Evolutionary conservation across 352 stramenopile species (phyloP), one percentile per base, ranked within the genome.

Genomic region (Phytopythium sindhum): DNA sequence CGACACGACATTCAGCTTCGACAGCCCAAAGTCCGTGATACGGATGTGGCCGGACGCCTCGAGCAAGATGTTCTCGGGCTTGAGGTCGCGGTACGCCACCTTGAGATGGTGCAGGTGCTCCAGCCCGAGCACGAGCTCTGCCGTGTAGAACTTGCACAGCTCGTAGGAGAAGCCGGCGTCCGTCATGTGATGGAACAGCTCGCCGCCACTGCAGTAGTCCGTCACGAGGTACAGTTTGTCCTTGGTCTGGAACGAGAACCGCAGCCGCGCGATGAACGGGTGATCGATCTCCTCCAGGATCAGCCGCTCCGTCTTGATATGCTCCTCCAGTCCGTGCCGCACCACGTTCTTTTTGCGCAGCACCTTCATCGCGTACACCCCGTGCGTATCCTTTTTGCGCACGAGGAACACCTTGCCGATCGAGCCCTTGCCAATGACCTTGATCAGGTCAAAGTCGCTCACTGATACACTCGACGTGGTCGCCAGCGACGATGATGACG

Each of bases 361-460:
- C 41, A 99, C 91, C 74, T 99, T 99, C 96, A 99, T 99, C 8
- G 97, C 97, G 64, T 96, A 97, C 26, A 99, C 86, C 26, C 93
- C 77, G 45, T 88, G 74, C 21, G 95, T 98, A 59, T 96, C 86
- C 64, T 91, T 83, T 53, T 95, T 91, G 51, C 84, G 78, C 35
- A 95, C 89, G 12, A 97, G 72, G 50, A 97, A 87, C 10, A 98
- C 91, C 69, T 96, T 97, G 57, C 91, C 91, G 63, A 97, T 96
- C 65, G 67, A 86, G 33, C 86, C 86, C 51, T 90, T 88, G 39
- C 86, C 86, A 51, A 95, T 91, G 19, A 93, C 83, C 45, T 89
- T 86, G 62, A 95, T 90, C 67, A 93, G 62, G 29, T 93, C 81
- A 64, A 95, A 93, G 63, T 95, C 86, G 41, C 87, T 91, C n/a